Percentiles rank a stretch among this genome's conserved stretches.
phyloP scores from a whole-genome alignment of 345 rosid genomes.

The Balakata baccata region DNA sequence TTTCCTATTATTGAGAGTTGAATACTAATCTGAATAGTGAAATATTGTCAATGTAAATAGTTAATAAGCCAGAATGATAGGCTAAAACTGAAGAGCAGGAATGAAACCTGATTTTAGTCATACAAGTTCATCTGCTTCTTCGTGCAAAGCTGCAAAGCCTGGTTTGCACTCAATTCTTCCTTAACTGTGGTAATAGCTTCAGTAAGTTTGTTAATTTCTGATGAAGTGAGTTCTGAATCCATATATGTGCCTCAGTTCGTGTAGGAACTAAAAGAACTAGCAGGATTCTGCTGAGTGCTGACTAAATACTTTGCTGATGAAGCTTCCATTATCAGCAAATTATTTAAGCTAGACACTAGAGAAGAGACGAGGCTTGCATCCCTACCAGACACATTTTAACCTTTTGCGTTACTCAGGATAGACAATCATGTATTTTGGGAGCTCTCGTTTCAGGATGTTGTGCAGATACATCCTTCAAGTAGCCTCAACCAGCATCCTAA shows the following conservation, averaged over 20 bases:
- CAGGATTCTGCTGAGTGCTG: too few relatives aligned
- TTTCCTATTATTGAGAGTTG: too few relatives aligned
- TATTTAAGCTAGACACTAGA: too few relatives aligned
- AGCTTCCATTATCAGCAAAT: too few relatives aligned
- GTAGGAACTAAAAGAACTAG: too few relatives aligned
- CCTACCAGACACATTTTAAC: conserved; percentile 38
- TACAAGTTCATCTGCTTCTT: conserved; percentile 83
- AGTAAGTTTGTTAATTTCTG: conserved; percentile 20
- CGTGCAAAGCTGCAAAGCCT: conserved; percentile 81
- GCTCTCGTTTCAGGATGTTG: conserved; percentile 58
- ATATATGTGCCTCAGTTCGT: conserved; percentile 6
- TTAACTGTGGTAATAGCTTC: conserved; percentile 29
- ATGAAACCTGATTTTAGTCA: conserved; percentile 5
- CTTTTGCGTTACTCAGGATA: conserved; percentile 22
- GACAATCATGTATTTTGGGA: conserved; percentile 59
- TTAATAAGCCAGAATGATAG: neutral
- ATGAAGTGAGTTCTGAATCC: conserved; percentile 19
- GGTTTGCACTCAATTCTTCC: conserved; percentile 62
- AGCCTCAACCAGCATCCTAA: conserved; percentile 45
- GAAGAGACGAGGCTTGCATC: conserved; percentile 41
- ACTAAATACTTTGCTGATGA: too few relatives aligned
- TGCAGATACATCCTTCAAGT: conserved; percentile 59
- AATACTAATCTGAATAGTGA: too few relatives aligned
- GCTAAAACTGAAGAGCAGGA: neutral
- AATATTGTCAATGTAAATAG: neutral